Base-by-base conservation (phyloP, 345 rosid species). In the Arabis alpina region DNA sequence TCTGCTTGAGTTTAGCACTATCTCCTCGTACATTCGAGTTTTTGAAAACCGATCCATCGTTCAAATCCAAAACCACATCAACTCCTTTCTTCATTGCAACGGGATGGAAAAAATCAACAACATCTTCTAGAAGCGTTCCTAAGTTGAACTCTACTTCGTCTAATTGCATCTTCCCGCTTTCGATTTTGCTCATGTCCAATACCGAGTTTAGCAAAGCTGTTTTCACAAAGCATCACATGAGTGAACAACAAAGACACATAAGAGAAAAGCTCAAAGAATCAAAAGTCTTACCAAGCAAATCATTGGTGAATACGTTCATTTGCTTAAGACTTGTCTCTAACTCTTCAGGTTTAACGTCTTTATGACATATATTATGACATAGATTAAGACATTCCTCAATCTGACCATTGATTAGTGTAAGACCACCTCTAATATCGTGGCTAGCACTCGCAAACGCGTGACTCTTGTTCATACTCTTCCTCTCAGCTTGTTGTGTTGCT, bases 111-210 rank as follows among this genome's bases (percentile, higher is more conserved):
- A 81, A 58, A 60, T 90, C 96, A 9, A 77, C 86, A 4, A 68
- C 83, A 34, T 86, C 83, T 68, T 90, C 96, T 25, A 93, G 68
- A 30, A 91, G 83, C 12, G 79, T 58, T 0, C 71, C 82, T 28
- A 91, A 39, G 70, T 87, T 73, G 43, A 93, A 93, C 25, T 86
- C 92, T 64, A 84, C 88, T 64, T 86, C 92, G 32, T 82, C 82
- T 23, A 93, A 75, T 8, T 80, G 82, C 91, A 93, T 85, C 71
- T 88, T 93, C 0, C 92, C 93, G 0, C 92, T 92, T 72, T 88
- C 98, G 8, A 91, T 83, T 76, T 88, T 93, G 81, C 94, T 93
- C 23, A 74, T 80, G 49, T 93, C 97, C 15, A 93, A 87, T 64
- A 90, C 76, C 23, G 86, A 78, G 74, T 86, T 88, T 27, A 90